Base-by-base conservation (phyloP, 805 yeast genomes). In the Saccharomycopsis sp. region DNA sequence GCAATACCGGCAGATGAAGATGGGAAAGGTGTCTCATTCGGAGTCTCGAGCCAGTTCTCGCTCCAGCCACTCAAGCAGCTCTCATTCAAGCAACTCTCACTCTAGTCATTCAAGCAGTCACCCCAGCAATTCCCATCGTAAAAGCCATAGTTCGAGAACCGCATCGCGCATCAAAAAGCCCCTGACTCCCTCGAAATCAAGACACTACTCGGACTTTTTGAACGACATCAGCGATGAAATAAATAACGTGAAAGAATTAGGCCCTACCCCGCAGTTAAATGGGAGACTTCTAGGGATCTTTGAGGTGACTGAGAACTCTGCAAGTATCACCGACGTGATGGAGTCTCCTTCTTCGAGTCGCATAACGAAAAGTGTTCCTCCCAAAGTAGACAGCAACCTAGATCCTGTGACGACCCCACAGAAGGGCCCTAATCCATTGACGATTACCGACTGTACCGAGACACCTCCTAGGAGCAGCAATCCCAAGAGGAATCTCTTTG, bases 251-350 rank as follows among this genome's bases (percentile, higher is more conserved):
- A 44, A 44, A 17, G 49, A 44, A 44, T 17, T 44, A 44, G 63
- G 63, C 7, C 63, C 63, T 8, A 61, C 63, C 17, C 63, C 63
- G 2, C 63, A 61, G 22, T 49, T 61, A 2, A 61, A 58, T 34
- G 63, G 63, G 12, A 41, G 59, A 47, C 14, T 61, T n/a, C 47
- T 61, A 1, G 59, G 62, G 14, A 56, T 61, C 2, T 61, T 61
- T 58, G 63, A 60, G 35, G 25, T 44, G 2, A 3, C 29, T 38
- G 35, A 17, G n/a, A 24, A 15, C 8, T 25, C 12, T 29, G 14
- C 54, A 24, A 52, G 38, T 12, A 56, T 55, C 5, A 58, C 54
- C 35, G 59, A 61, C 41, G 47, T 58, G 17, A 58, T 44, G 15
- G 56, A 25, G 19, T 61, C 63, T 7, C 63, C 63, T 2, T 23